phyloP scores from a whole-genome alignment of 1,139 yeast genomes.

The Candida neerlandica region DNA sequence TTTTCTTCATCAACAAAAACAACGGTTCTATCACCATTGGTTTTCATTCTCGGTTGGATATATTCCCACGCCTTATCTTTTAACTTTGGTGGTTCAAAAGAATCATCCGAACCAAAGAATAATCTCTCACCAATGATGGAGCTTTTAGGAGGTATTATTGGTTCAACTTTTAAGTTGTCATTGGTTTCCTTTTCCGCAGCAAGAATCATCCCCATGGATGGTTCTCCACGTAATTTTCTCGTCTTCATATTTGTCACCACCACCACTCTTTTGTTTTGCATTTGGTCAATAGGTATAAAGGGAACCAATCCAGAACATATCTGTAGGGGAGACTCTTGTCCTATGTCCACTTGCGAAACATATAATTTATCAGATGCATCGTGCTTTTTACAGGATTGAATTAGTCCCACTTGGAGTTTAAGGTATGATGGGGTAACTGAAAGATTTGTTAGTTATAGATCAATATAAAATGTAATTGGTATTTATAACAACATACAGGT shows the following conservation, averaged over 20 bases:
- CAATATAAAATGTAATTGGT: background rate
- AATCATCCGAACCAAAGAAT: conserved; percentile 26
- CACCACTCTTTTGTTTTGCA: conserved; percentile 82
- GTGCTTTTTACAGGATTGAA: conserved; percentile 45
- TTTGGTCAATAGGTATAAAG: conserved; percentile 73
- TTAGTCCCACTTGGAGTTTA: conserved; percentile 47
- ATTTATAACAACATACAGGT: conserved; percentile 5
- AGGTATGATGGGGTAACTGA: conserved; percentile 24
- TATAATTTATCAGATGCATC: conserved; percentile 57
- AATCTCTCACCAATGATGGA: conserved; percentile 33
- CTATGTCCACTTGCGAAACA: conserved; percentile 48
- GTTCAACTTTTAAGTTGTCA: conserved; percentile 26
- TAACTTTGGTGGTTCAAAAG: conserved; percentile 26
- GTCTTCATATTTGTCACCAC: conserved; percentile 90
- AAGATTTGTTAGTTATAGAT: background rate
- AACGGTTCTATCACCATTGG: conserved; percentile 16
- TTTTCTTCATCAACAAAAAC: conserved; percentile 16
- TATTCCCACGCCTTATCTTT: conserved; percentile 40
- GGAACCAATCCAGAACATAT: conserved; percentile 73
- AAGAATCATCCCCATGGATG: conserved; percentile 60
- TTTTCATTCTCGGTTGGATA: conserved; percentile 27
- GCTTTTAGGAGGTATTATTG: conserved; percentile 38
- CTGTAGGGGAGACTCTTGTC: conserved; percentile 29
- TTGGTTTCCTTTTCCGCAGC: conserved; percentile 41
- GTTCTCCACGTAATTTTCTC: conserved; percentile 78